Conservation (phyloP, 1,284 basidiomycete genomes). For the Cerrena zonata region DNA sequence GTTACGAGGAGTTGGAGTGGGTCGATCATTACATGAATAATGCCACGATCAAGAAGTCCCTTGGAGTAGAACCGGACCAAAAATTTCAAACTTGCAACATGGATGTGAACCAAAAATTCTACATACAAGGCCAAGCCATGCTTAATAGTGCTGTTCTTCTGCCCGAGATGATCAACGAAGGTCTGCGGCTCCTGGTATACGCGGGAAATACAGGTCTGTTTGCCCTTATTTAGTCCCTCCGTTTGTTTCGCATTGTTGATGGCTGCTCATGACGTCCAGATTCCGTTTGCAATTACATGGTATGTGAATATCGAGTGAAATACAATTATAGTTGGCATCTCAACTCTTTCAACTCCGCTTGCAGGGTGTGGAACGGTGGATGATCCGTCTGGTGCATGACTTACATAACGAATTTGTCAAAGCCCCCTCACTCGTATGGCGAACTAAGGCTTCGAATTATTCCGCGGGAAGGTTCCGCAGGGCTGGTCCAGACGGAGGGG, state of each 20-base stretch:
- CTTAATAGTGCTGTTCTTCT: constrained; percentile 74
- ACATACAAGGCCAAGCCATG: constrained; percentile 73
- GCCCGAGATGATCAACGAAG: constrained; percentile 70
- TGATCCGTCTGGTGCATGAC: constrained; percentile 55
- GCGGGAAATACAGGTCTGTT: constrained; percentile 62
- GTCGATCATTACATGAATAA: constrained; percentile 78
- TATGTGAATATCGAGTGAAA: constrained; percentile 30
- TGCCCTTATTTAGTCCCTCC: not conserved
- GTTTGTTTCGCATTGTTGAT: constrained; percentile 2
- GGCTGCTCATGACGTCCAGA: too few relatives aligned
- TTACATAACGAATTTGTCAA: constrained; percentile 63
- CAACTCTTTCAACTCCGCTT: constrained; percentile 4
- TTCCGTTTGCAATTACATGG: constrained; percentile 78
- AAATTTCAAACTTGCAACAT: constrained; percentile 57
- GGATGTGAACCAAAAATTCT: constrained; percentile 65
- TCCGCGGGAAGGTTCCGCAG: constrained; percentile 32
- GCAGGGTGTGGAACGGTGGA: constrained; percentile 72
- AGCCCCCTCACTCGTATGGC: constrained; percentile 43
- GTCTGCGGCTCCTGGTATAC: constrained; percentile 77
- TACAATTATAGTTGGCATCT: constrained; percentile 15
- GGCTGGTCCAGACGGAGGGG: constrained; percentile 32
- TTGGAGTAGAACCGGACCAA: constrained; percentile 62
- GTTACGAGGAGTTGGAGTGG: constrained; percentile 47
- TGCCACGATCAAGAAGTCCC: constrained; percentile 63
- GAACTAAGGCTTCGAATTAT: constrained; percentile 29